Conservation (phyloP, 371 early-diverging fungal species). For the Rhizoclosmatium hyalinum region DNA sequence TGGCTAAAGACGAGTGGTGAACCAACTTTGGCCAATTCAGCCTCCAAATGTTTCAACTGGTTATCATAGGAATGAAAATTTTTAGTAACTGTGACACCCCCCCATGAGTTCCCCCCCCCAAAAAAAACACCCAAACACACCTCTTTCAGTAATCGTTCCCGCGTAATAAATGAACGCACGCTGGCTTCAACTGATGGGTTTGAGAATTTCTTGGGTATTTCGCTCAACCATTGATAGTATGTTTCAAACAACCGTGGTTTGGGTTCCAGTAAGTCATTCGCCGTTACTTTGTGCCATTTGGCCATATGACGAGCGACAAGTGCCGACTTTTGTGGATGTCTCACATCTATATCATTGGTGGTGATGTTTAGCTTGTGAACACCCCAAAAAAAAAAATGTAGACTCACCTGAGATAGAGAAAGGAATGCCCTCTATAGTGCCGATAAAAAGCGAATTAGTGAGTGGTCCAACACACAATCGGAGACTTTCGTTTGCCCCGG, state of each 20-base stretch:
- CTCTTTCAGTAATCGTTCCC: slow-evolving; percentile 21
- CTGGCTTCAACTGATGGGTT: slow-evolving; percentile 20
- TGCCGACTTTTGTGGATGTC: slow-evolving; percentile 13
- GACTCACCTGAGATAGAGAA: slow-evolving; percentile 6
- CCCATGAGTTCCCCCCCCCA: background rate
- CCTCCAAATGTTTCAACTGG: slow-evolving; percentile 60
- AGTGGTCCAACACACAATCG: no score
- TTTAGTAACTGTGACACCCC: background rate
- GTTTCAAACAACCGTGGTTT: slow-evolving; percentile 18
- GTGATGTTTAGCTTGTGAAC: background rate
- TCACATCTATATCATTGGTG: slow-evolving; percentile 7
- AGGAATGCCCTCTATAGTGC: slow-evolving; percentile 12
- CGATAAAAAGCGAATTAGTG: no score
- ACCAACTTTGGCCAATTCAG: slow-evolving; percentile 61
- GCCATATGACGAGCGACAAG: slow-evolving; percentile 26
- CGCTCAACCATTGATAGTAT: slow-evolving; percentile 75
- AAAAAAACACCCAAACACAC: slow-evolving; percentile 5
- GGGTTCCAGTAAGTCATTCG: slow-evolving; percentile 12
- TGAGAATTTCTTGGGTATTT: slow-evolving; percentile 42
- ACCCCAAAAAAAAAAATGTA: background rate
- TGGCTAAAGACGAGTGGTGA: slow-evolving; percentile 91
- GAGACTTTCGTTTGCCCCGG: background rate
- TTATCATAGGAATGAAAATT: slow-evolving; percentile 20
- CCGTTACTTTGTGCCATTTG: slow-evolving; percentile 28
- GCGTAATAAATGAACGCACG: slow-evolving; percentile 21